phyloP scores from a whole-genome alignment of 176 grass and related monocot genomes.

The Olyra latifolia region DNA sequence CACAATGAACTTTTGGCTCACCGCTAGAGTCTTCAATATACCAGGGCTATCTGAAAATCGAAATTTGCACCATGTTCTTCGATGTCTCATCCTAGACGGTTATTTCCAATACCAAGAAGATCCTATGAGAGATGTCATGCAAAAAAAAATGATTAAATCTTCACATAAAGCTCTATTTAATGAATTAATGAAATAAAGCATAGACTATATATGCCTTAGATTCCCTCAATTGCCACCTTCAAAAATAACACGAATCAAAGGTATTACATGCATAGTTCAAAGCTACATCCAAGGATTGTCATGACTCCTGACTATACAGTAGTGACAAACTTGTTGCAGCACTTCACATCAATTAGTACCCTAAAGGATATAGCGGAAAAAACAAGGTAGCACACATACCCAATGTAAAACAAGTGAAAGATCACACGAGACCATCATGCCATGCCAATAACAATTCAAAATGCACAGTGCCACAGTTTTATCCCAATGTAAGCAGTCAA shows the following conservation, averaged over 20 bases:
- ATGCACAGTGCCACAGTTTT: background rate
- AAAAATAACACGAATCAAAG: background rate
- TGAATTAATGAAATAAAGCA: slow-evolving; percentile 29
- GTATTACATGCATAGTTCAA: background rate
- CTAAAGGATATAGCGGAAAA: background rate
- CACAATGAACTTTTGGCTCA: background rate
- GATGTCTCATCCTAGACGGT: slow-evolving; percentile 43
- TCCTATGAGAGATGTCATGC: slow-evolving; percentile 43
- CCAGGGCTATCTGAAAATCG: slow-evolving; percentile 21
- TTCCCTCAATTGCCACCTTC: background rate
- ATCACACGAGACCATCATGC: background rate
- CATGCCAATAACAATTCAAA: background rate
- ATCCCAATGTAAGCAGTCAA: background rate
- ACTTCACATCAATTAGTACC: background rate
- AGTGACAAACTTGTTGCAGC: background rate
- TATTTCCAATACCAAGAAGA: slow-evolving; percentile 81
- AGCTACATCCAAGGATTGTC: background rate
- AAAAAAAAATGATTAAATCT: background rate
- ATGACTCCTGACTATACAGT: background rate
- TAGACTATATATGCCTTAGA: background rate
- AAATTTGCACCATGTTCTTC: background rate
- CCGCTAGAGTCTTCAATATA: slow-evolving; percentile 16
- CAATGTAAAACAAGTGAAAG: background rate
- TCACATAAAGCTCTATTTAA: background rate
- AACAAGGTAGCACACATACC: background rate